A percentile compares a stretch with the other conserved stretches of the same genome.
Conservation (phyloP, 805 yeast genomes). For the Monosporozyma aquatica region DNA sequence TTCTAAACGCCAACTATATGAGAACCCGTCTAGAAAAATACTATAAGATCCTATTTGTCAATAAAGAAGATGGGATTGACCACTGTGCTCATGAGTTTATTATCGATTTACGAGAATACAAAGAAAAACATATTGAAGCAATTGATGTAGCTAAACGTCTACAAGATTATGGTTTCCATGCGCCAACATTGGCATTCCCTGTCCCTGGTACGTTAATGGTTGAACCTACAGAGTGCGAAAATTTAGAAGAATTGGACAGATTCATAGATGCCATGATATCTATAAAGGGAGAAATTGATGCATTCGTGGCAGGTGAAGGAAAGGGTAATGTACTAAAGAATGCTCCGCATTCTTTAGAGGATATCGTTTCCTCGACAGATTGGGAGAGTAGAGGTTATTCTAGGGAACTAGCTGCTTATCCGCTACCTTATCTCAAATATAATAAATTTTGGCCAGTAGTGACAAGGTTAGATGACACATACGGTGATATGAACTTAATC, state of each 20-base stretch:
- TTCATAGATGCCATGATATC: conserved; percentile 80
- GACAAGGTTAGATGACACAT: conserved; percentile 85
- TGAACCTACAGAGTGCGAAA: conserved; percentile 96
- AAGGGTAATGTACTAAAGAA: conserved; percentile 68
- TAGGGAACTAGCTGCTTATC: conserved; percentile 89
- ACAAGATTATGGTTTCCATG: conserved; percentile 98
- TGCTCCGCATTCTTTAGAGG: conserved; percentile 86
- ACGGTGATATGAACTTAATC: conserved; percentile 84
- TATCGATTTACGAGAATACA: conserved; percentile 79
- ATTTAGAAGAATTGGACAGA: conserved; percentile 78
- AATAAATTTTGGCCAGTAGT: conserved; percentile 95
- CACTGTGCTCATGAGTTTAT: conserved; percentile 97
- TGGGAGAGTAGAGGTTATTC: conserved; percentile 85
- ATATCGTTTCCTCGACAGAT: conserved; percentile 55
- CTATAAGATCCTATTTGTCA: conserved; percentile 67
- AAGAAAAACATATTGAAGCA: conserved; percentile 75
- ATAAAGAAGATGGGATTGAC: conserved; percentile 36
- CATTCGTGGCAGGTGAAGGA: conserved; percentile 55
- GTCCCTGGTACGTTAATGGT: conserved; percentile 96
- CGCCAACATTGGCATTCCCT: conserved; percentile 98
- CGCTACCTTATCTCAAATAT: conserved; percentile 60
- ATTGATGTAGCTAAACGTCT: conserved; percentile 94
- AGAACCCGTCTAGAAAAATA: conserved; percentile 62
- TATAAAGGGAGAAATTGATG: conserved; percentile 74
- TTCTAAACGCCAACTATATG: conserved; percentile 95